Base-by-base conservation (phyloP, 306 rosid species). In the Sechiopsis laciniata region DNA sequence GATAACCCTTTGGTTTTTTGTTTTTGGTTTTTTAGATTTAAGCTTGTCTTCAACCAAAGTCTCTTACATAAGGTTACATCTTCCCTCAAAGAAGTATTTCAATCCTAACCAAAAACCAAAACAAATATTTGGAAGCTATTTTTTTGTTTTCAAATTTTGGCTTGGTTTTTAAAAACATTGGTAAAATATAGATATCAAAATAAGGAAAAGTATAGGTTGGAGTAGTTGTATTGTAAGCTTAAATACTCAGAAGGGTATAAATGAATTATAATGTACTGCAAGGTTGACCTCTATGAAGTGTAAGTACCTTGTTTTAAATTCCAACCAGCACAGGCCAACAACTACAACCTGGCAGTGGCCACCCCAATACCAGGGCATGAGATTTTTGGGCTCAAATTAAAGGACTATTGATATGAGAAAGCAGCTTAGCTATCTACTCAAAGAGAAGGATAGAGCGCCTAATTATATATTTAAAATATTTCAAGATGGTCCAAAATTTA, bases 271-370 rank as follows among this genome's bases (percentile, higher is more conserved):
- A n/a, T 42, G n/a, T 17, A 66, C 50, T 37, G n/a, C 45, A 24
- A 65, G 71, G 16, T 20, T 19, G 32, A 66, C 35, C 32, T 45
- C 72, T 17, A 66, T 19, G 32, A 19, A 42, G 5, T 37, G 53
- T 40, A 65, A 54, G 71, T 42, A 42, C 15, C 53, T 65, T 63
- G 50, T 63, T 63, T 37, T 7, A 63, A 63, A 51, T 7, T 63
- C 70, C 22, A 7, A 35, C 17, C 51, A n/a, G 15, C 70, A 20
- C 51, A 65, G 53, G 54, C n/a, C 15, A 65, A 65, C 16, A 65
- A 42, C 54, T 42, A 65, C 71, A 65, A 65, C 54, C 29, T 45
- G 55, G 55, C 55, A 45, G 35, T 42, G 35, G 55, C 29, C 46
- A 45, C 35, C 54, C 54, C 32, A 45, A 40, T 17, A 5, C 42